phyloP scores from a whole-genome alignment of 306 rosid species.

The Cucumis cinereus region DNA sequence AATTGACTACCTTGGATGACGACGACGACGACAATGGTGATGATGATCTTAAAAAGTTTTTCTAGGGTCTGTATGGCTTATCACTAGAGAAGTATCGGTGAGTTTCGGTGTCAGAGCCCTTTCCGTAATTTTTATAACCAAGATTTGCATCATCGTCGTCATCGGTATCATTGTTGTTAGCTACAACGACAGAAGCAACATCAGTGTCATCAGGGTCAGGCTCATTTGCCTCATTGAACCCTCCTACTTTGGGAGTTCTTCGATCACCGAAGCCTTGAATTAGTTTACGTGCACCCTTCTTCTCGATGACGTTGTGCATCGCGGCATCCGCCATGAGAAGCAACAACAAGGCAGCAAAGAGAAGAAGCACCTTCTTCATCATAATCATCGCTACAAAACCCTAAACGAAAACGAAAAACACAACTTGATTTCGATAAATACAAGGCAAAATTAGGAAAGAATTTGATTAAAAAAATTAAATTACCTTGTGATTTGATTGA shows the following conservation, averaged over 20 bases:
- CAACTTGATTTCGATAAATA: neutral
- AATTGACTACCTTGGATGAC: neutral
- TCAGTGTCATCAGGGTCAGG: neutral
- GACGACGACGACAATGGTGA: neutral
- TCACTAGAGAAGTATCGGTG: slow-evolving; percentile 3
- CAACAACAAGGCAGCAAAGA: neutral
- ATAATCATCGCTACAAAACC: neutral
- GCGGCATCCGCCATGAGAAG: neutral
- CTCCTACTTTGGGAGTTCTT: neutral
- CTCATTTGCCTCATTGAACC: neutral
- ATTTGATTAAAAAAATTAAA: neutral
- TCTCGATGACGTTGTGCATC: neutral
- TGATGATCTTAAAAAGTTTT: neutral
- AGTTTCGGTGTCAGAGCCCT: neutral
- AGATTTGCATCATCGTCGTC: neutral
- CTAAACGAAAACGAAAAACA: neutral
- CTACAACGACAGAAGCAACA: neutral
- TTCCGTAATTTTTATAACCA: neutral
- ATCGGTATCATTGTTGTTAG: neutral
- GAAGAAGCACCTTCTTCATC: neutral
- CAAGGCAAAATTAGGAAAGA: neutral
- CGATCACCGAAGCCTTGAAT: neutral
- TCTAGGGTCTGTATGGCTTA: neutral
- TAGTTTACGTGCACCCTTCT: neutral
- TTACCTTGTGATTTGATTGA: neutral